Evolutionary conservation across 1,284 basidiomycete species (phyloP), one percentile per base, ranked within the genome.

Genomic region (Ustilago tritici): DNA sequence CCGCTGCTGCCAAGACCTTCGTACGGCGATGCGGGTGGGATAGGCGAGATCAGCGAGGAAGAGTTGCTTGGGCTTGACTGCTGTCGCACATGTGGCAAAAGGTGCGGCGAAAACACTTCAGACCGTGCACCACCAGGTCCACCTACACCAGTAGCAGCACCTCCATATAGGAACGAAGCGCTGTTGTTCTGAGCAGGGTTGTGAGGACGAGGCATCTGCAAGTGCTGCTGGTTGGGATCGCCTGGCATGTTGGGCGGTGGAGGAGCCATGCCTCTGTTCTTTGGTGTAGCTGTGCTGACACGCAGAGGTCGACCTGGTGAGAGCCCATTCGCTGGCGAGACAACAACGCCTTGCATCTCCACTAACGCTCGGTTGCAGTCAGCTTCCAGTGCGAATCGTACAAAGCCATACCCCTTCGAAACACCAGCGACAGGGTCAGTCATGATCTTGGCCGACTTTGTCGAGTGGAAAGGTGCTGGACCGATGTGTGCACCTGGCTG

Each of bases 381-480:
- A 14, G 69, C 63, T 55, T 80, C 76, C 14, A 70, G 60, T 3
- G 65, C 53, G 46, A 86, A 84, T 11, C 82, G 81, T 1, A 85
- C 83, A 49, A 85, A 84, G 19, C 82, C 83, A 36, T 81, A 84
- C n/a, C 82, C 82, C n/a, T 80, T 68, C 9, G 80, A 81, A 2
- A 67, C 67, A 28, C 80, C 74, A 10, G 75, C 79, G n/a, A 73
- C 63, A 2, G 78, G 71, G n/a, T 81, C 80, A 17, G 80, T 70
- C 78, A 82, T 82, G 56, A 83, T 80, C 66, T 81, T 80, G 49
- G 82, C 81, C 19, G 79, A 78, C 61, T 79, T 78, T 60, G 79
- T 80, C 36, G 74, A 80, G n/a, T 70, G 53, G 59, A 84, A 85
- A 34, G 84, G 82, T 2, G 78, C 75, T 5, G 82, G 82, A 12